These are phyloP conservation scores for Fusarium mangiferae DNA, from an alignment of 2,329 filamentous ascomycete genomes.

Conservation along the genomic window DNA sequence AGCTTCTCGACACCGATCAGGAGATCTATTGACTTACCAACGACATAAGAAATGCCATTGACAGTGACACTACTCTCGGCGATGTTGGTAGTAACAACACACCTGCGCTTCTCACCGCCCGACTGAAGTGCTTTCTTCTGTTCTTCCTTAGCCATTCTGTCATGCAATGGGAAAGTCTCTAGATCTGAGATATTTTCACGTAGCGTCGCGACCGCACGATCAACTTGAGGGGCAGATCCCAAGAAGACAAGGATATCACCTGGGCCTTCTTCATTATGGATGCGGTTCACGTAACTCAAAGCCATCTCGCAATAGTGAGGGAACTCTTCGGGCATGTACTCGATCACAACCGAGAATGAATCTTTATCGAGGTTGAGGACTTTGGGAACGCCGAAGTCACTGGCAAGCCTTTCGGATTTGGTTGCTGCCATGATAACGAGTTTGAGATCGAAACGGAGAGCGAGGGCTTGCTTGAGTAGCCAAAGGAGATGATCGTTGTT, in stretches of 20 bases:
- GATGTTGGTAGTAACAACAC: not conserved
- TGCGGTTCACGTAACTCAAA: fast-evolving
- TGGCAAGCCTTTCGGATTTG: not conserved
- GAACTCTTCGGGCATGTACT: fast-evolving
- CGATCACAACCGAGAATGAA: not conserved
- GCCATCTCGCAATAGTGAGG: not conserved
- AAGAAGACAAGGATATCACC: not conserved
- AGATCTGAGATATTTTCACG: not conserved
- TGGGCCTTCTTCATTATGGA: fast-evolving
- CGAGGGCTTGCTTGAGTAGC: not conserved
- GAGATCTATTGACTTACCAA: not conserved
- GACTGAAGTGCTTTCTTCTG: not conserved
- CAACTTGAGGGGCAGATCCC: not conserved
- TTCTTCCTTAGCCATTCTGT: too few relatives aligned
- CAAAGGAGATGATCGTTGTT: not conserved
- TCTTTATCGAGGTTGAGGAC: not conserved
- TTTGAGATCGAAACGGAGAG: not conserved
- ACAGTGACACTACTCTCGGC: not conserved
- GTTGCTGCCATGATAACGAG: not conserved
- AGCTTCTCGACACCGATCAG: not conserved
- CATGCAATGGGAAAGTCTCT: not conserved
- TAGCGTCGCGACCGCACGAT: not conserved
- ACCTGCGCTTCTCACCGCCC: not conserved
- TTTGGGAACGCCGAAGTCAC: not conserved
- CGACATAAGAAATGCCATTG: not conserved